phyloP scores from a whole-genome alignment of 257 asterid genomes.

The Solanum ossicruentum region DNA sequence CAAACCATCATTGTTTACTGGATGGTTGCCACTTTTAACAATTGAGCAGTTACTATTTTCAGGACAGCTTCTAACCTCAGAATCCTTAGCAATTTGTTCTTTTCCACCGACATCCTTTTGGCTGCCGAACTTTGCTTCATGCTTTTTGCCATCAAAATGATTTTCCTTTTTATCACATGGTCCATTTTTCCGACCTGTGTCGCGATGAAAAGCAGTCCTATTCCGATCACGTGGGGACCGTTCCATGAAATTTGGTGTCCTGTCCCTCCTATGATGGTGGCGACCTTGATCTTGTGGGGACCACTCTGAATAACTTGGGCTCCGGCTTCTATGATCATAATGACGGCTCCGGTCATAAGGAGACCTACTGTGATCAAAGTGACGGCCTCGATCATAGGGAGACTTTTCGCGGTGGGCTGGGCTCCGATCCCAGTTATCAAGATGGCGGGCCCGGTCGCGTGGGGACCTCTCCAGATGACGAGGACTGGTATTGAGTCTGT shows the following conservation, averaged over 20 bases:
- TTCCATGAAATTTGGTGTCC: conserved; percentile 43
- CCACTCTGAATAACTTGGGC: conserved; percentile 56
- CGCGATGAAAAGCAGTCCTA: conserved; percentile 30
- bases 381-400: conserved; percentile 33
- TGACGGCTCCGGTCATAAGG: conserved; percentile 62
- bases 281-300: conserved; percentile 66
- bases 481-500: conserved; percentile 58
- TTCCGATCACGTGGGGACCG: conserved; percentile 56
- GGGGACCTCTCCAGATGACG: conserved; percentile 72
- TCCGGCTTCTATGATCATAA: conserved; percentile 48
- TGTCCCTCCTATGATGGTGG: conserved; percentile 49
- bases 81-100: conserved; percentile 40
- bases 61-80: conserved; percentile 32
- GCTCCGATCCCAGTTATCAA: conserved; percentile 42
- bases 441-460: conserved; percentile 39
- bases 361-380: conserved; percentile 57
- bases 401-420: conserved; percentile 38
- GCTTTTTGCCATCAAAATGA: conserved; percentile 41
- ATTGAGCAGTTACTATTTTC: conserved; percentile 24
- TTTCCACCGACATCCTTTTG: conserved; percentile 36
- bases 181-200: conserved; percentile 41
- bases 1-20: conserved; percentile 17
- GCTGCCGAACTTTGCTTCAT: conserved; percentile 42
- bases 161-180: conserved; percentile 35
- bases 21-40: conserved; percentile 20